Evolutionary conservation across 345 rosid genomes (phyloP), one percentile per base, ranked within the genome.

Genomic region (Rhizophora mangle): DNA sequence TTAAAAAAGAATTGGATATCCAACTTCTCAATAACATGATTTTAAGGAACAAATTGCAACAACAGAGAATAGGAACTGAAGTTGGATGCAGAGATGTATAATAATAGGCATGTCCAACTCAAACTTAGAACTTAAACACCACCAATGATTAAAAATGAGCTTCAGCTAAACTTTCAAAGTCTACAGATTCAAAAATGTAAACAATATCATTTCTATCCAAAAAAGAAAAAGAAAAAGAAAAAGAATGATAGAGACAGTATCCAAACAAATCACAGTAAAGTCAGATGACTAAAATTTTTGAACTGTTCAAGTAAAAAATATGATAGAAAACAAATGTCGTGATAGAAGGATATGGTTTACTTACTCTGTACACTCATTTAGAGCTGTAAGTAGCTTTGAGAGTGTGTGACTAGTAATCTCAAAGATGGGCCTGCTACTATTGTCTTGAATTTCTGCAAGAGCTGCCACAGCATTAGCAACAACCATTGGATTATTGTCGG

Each of bases 391-490:
- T 65, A 96, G 94, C 88, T 96, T 96, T 36, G 97, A 83, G 39
- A 92, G 99, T 9, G 97, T 96, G 72, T 86, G 86, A 73, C 91
- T 88, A 63, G 91, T 90, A 78, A 92, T 86, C 88, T 96, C 99
- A 84, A 96, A 96, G 71, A 96, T 62, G n/a, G 97, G 95, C 69
- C 85, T 76, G 71, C 77, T 80, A 76, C 95, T 96, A 65, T 81
- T 89, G 82, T 92, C 99, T 82, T 92, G 97, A 77, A 96, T 96
- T 84, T 96, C 99, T 56, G 98, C 97, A 79, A 96, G 96, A 75
- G 99, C 97, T 56, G 99, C 99, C 53, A 96, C 98, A 67, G 98
- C 97, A 86, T 96, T 96, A 55, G 99, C 99, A 68, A 96, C 99
- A 69, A 96, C 99, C 99, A 96, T 96, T 21, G 98, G 99, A 70